These are phyloP conservation scores for Pouteria campechiana DNA, from an alignment of 179 eudicot species.

Conservation along the genomic window DNA sequence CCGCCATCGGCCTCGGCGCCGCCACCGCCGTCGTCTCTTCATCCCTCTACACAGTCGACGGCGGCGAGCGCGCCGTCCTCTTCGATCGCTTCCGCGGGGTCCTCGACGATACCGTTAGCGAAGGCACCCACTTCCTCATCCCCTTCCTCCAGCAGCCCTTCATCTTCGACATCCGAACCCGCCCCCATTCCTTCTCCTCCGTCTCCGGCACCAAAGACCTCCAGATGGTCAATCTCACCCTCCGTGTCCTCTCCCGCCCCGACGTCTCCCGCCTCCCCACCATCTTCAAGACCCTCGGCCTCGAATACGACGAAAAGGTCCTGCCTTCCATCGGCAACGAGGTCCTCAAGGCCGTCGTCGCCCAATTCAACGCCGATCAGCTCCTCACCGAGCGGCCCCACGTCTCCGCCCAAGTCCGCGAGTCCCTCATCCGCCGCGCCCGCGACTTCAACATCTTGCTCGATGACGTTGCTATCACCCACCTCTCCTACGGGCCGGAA, in stretches of 20 bases:
- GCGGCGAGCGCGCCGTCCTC: conserved; percentile 81
- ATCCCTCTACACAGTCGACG: conserved; percentile 87
- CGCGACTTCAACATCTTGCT: conserved; percentile 72
- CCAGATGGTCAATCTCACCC: conserved; percentile 88
- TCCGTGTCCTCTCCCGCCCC: conserved; percentile 69
- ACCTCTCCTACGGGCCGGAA: conserved; percentile 78
- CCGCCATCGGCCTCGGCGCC: conserved; percentile 45
- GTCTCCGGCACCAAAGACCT: conserved; percentile 81
- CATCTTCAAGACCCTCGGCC: conserved; percentile 58
- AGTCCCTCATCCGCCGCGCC: conserved; percentile 60
- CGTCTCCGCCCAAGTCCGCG: conserved; percentile 74
- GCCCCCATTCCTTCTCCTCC: conserved; percentile 80
- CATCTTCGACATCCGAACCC: conserved; percentile 78
- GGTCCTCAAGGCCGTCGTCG: conserved; percentile 78
- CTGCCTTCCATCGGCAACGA: conserved; percentile 90
- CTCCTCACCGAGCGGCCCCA: conserved; percentile 74
- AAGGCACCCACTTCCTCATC: conserved; percentile 77
- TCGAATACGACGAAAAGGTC: conserved; percentile 83
- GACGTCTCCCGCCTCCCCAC: conserved; percentile 40
- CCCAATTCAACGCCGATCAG: conserved; percentile 95
- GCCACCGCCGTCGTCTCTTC: conserved; percentile 40
- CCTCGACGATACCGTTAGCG: conserved; percentile 43
- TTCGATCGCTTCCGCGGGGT: conserved; percentile 85
- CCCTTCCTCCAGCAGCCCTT: conserved; percentile 80
- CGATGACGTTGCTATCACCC: conserved; percentile 92